phyloP scores from a whole-genome alignment of 768 basidiomycete genomes.

The Plicaturopsis crispa region DNA sequence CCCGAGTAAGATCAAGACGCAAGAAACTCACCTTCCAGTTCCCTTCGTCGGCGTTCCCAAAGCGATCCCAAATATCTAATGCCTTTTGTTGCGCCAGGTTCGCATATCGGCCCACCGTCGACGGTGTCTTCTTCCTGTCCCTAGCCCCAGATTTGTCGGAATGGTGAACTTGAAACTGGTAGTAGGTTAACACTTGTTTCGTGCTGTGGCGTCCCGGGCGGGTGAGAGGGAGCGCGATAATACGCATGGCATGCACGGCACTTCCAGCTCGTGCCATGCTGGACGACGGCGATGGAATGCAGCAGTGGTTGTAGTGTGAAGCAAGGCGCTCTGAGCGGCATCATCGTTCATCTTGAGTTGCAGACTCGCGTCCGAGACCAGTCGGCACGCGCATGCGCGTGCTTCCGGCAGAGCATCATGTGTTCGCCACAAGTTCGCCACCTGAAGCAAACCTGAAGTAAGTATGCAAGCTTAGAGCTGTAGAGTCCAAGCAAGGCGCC shows the following conservation, averaged over 20 bases:
- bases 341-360: too few relatives aligned
- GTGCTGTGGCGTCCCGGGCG: conserved; percentile 11
- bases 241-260: conserved; percentile 25
- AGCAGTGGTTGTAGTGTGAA: too few relatives aligned
- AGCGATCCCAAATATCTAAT: conserved; percentile 49
- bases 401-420: too few relatives aligned
- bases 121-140: conserved; percentile 21
- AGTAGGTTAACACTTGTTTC: conserved; percentile 29
- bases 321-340: too few relatives aligned
- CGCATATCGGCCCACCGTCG: conserved; percentile 34
- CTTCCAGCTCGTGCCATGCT: not conserved
- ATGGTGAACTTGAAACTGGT: conserved; percentile 27
- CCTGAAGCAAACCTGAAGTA: too few relatives aligned
- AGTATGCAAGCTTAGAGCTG: too few relatives aligned
- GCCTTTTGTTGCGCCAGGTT: conserved; percentile 48
- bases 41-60: conserved; percentile 57
- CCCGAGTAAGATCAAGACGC: conserved; percentile 2
- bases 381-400: too few relatives aligned
- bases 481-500: too few relatives aligned
- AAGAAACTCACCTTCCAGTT: conserved; percentile 60
- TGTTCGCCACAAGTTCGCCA: too few relatives aligned
- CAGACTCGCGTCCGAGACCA: too few relatives aligned
- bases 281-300: too few relatives aligned
- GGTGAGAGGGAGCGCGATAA: conserved; percentile 38
- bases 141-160: conserved; percentile 26